Base-by-base conservation (phyloP, 345 rosid genomes). In the Erodium maritimum region DNA sequence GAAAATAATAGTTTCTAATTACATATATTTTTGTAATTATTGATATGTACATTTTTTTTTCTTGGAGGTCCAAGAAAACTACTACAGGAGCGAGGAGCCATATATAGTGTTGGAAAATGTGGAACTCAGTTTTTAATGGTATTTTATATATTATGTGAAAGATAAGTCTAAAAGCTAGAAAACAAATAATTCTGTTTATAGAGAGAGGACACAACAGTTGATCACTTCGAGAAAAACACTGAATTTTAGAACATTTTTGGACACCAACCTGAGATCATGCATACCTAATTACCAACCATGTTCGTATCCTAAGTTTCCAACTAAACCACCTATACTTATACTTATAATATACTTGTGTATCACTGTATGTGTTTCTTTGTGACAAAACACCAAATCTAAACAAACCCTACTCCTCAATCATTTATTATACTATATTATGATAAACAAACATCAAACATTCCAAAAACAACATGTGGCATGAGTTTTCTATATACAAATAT, bases 181-280 rank as follows among this genome's bases (percentile, higher is more conserved):
- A 71, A 62, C 73, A 63, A 73, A 67, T 50, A 53, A 57, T 20
- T 62, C 45, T 59, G 58, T 69, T 71, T 64, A 54, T 51, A 58
- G 79, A 70, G 67, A 57, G 65, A 63, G 62, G 68, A 23, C 46
- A 37, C 7, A 25, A 25, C 4, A 7, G 54, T 82, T 79, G 58
- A 87, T 79, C 78, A 66, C 65, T 85, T 74, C 89, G 71, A 80
- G 84, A 64, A 66, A n/a, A 5, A 63, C 84, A 71, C 85, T 69
- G 82, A 79, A 80, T 71, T 74, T 84, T 64, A 79, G 85, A 65
- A 23, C 57, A 37, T 65, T 50, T 61, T 74, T 71, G 75, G 74
- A 46, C 62, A 69, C 63, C 65, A 65, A 48, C 70, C 33, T 25
- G 33, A 29, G 23, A 25, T 25, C 33, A 37, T 19, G 54, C 18